Percentiles rank a stretch among this genome's conserved stretches.
Conservation (phyloP, 1,284 basidiomycete genomes). For the Irpex lacteus region DNA sequence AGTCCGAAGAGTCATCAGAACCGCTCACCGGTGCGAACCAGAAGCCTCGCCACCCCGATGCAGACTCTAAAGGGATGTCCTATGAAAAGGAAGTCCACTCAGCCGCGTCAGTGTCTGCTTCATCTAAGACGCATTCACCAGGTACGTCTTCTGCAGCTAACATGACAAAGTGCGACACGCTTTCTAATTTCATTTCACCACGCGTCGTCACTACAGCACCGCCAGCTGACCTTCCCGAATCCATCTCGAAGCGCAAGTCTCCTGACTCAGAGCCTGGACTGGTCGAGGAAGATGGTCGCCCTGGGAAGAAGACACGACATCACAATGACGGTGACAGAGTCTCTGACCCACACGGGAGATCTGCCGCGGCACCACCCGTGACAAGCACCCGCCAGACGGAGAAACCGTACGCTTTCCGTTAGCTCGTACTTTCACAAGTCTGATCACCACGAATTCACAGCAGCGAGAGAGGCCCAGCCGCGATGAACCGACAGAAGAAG, state of each 20-base stretch:
- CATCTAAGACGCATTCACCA: background rate
- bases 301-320: background rate
- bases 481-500: background rate
- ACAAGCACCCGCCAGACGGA: background rate
- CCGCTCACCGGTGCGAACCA: background rate
- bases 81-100: background rate
- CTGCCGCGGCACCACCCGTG: background rate
- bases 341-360: background rate
- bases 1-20: background rate
- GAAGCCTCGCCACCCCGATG: background rate
- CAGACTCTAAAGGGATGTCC: background rate
- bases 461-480: background rate
- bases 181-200: background rate
- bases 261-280: constrained; percentile 1
- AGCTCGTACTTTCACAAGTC: background rate
- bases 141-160: background rate
- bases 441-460: background rate
- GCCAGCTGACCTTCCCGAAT: background rate
- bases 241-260: constrained; percentile 11
- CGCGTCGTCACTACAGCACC: background rate
- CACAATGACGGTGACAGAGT: background rate
- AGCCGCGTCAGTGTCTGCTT: too few relatives aligned
- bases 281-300: background rate
- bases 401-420: background rate
- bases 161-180: background rate